Conservation (phyloP, 164 flowering plant genomes). For the Akebia trifoliata region DNA sequence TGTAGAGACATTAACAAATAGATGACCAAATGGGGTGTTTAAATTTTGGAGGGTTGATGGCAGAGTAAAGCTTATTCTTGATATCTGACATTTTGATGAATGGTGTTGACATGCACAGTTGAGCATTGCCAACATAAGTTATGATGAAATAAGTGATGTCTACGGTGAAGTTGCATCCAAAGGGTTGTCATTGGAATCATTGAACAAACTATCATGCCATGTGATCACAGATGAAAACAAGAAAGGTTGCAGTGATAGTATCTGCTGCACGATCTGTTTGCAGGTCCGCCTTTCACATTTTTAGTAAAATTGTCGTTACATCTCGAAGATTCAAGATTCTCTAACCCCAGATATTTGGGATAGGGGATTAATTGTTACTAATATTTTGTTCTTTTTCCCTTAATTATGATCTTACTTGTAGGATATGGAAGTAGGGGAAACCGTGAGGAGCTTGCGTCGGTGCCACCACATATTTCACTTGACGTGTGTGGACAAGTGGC, state of each 20-base stretch:
- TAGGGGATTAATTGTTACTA: no score
- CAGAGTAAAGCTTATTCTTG: no score
- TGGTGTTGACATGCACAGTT: conserved; percentile 31
- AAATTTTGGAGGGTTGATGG: no score
- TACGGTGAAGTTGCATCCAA: conserved; percentile 29
- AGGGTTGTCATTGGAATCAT: conserved; percentile 49
- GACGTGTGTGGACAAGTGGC: conserved; percentile 63
- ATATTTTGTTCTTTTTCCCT: background rate
- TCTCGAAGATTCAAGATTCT: no score
- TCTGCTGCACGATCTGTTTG: conserved; percentile 62
- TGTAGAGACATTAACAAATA: no score
- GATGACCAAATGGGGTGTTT: background rate
- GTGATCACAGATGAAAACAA: conserved; percentile 31
- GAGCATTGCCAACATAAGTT: conserved; percentile 24
- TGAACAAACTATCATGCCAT: conserved; percentile 46
- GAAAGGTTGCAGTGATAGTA: conserved; percentile 18
- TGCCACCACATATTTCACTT: conserved; percentile 58
- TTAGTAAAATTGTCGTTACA: background rate
- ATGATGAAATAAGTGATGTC: conserved; percentile 34
- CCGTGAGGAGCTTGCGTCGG: conserved; percentile 47
- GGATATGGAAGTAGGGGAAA: conserved; percentile 55
- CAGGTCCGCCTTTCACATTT: conserved; percentile 31
- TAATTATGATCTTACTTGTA: conserved; percentile 15
- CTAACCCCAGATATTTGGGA: no score
- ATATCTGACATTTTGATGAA: conserved; percentile 2